Conservation (phyloP, 2,329 filamentous ascomycete genomes). For the Albophoma yamanashiensis region DNA sequence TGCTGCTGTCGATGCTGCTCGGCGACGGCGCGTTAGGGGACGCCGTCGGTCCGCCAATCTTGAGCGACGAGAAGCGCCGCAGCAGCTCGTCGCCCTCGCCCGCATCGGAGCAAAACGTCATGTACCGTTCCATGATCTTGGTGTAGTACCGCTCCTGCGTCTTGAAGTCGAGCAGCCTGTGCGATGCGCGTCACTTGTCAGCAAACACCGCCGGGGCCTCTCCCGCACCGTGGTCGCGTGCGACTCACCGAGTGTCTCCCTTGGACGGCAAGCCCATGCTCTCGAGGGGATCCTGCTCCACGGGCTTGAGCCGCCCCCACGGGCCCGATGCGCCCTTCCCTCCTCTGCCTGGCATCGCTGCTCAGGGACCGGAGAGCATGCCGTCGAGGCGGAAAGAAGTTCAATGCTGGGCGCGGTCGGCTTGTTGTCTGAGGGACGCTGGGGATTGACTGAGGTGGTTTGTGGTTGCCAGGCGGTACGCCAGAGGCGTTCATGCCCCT, state of each 20-base stretch:
- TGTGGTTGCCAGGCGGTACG: not conserved
- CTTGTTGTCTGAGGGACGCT: not conserved
- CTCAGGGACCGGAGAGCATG: not conserved
- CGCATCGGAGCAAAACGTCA: constrained; percentile 73
- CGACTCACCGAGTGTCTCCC: constrained; percentile 68
- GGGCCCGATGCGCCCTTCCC: constrained; percentile 34
- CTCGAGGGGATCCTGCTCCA: constrained; percentile 67
- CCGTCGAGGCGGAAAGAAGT: not conserved
- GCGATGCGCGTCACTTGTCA: not conserved
- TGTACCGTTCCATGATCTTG: constrained; percentile 79
- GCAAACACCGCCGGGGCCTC: not conserved
- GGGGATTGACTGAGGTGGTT: not conserved
- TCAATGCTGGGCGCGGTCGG: not conserved
- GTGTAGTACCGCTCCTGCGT: constrained; percentile 79
- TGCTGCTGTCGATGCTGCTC: constrained; percentile 18
- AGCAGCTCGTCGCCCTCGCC: constrained; percentile 64
- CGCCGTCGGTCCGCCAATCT: constrained; percentile 7
- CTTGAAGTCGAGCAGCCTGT: constrained; percentile 61
- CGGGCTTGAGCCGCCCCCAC: constrained; percentile 64
- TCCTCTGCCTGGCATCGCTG: constrained; percentile 13
- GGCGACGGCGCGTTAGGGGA: not conserved
- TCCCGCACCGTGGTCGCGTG: not conserved
- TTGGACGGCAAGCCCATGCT: constrained; percentile 81
- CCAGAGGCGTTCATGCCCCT: not conserved
- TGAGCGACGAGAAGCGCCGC: constrained; percentile 59